Percentiles rank a stretch among this genome's conserved stretches.
Conservation (phyloP, 139 green algal species). For the Chara braunii region DNA sequence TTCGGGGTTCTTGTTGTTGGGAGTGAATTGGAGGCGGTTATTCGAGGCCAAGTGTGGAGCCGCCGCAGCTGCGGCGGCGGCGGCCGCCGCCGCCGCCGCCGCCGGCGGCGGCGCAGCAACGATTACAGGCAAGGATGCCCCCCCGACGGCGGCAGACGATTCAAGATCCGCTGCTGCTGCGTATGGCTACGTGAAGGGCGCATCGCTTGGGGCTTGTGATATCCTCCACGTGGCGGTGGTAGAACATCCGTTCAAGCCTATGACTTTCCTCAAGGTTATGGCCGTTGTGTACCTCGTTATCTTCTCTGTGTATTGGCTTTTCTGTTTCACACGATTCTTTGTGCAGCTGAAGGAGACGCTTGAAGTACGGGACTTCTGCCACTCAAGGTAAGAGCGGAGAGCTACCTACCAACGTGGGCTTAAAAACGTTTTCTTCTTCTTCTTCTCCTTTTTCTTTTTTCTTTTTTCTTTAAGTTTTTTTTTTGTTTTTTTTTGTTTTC, state of each 20-base stretch:
- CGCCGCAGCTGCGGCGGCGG: not conserved
- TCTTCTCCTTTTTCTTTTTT: not conserved
- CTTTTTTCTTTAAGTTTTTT: not conserved
- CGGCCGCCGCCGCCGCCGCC: no score
- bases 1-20: constrained; percentile 75
- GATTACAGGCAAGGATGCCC: no score
- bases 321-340: constrained; percentile 41
- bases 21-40: constrained; percentile 64
- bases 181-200: no score
- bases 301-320: constrained; percentile 61
- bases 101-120: no score
- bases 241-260: constrained; percentile 39
- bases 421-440: constrained; percentile 7
- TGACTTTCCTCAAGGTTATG: constrained; percentile 47
- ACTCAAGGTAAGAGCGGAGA: constrained; percentile 4
- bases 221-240: constrained; percentile 57
- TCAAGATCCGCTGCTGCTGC: no score
- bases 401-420: no score
- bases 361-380: constrained; percentile 31
- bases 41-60: constrained; percentile 13
- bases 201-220: constrained; percentile 49
- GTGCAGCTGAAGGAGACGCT: constrained; percentile 18
- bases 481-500: not conserved
- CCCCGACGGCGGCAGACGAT: no score
- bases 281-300: constrained; percentile 64